phyloP scores from a whole-genome alignment of 1,284 basidiomycete species.

The Pseudozyma sp. region DNA sequence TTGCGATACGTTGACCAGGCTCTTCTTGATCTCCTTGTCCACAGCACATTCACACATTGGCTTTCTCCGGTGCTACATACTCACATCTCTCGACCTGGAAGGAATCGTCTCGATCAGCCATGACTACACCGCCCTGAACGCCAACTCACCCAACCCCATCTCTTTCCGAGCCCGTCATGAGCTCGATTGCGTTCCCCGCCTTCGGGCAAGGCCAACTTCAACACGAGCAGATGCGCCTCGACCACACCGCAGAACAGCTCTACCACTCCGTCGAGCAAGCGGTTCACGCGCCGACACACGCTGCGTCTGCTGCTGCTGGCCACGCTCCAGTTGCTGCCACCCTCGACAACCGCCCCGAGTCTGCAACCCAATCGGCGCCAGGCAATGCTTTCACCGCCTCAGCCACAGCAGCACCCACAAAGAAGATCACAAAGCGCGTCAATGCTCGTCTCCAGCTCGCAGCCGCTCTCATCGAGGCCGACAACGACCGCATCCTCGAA shows the following conservation, averaged over 20 bases:
- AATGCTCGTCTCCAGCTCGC: constrained; percentile 63
- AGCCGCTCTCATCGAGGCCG: constrained; percentile 66
- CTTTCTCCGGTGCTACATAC: too few relatives aligned
- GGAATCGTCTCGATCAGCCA: constrained; percentile 3
- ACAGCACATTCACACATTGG: too few relatives aligned
- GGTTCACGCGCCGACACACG: constrained; percentile 7
- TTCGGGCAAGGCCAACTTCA: constrained; percentile 45
- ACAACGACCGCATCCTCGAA: constrained; percentile 61
- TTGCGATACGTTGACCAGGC: too few relatives aligned
- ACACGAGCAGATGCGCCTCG: constrained; percentile 38
- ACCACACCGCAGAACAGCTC: constrained; percentile 30
- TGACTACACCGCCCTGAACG: constrained; percentile 12
- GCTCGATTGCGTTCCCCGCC: constrained; percentile 41
- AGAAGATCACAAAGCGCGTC: constrained; percentile 54
- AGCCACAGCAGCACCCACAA: constrained; percentile 16
- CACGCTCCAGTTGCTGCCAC: constrained; percentile 4
- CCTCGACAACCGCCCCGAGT: background rate
- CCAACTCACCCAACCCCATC: background rate
- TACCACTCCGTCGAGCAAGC: constrained; percentile 33
- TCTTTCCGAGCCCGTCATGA: constrained; percentile 15
- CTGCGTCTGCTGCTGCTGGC: background rate
- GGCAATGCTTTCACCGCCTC: background rate
- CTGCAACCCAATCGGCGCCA: constrained; percentile 1
- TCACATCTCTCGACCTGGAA: background rate
- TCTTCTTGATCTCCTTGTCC: too few relatives aligned